Conservation (phyloP, 805 yeast genomes). For the Hermanozyma aechmeae region DNA sequence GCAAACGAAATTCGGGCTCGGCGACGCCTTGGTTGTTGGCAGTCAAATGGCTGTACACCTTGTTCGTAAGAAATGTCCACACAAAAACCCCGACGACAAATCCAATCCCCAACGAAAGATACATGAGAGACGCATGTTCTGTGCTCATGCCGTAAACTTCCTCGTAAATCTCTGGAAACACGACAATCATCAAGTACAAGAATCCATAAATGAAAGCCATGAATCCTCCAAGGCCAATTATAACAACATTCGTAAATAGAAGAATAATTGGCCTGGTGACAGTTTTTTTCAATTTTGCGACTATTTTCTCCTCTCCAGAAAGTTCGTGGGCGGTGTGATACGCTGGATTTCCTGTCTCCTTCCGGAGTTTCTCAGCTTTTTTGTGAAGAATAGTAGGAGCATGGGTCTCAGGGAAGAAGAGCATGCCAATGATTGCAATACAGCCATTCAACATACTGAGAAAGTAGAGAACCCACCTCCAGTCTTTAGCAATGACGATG, state of each 20-base stretch:
- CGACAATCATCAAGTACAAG: constrained; percentile 31
- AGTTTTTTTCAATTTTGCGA: constrained; percentile 14
- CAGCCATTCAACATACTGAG: constrained; percentile 25
- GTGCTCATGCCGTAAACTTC: constrained; percentile 23
- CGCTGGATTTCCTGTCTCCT: constrained; percentile 25
- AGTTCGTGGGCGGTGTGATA: constrained; percentile 30
- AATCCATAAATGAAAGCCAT: constrained; percentile 35
- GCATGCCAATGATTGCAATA: constrained; percentile 21
- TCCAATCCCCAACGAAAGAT: constrained; percentile 30
- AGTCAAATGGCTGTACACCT: constrained; percentile 15
- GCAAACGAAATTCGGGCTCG: constrained; percentile 30
- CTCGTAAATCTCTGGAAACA: constrained; percentile 25
- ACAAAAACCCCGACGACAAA: constrained; percentile 21
- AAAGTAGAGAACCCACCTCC: constrained; percentile 31
- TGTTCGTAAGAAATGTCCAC: constrained; percentile 20
- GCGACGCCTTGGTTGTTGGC: constrained; percentile 20
- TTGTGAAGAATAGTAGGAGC: constrained; percentile 22
- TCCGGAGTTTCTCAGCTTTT: constrained; percentile 19
- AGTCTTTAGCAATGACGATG: constrained; percentile 19
- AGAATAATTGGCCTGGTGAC: constrained; percentile 25
- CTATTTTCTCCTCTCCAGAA: constrained; percentile 17
- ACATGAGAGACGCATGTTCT: constrained; percentile 27
- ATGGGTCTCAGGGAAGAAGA: constrained; percentile 26
- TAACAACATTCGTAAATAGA: constrained; percentile 27
- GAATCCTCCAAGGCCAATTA: constrained; percentile 30